A percentile compares a stretch with the other conserved stretches of the same genome.
Evolutionary conservation across 805 yeast genomes (phyloP).

Genomic region (Candida vartiovaarae): DNA sequence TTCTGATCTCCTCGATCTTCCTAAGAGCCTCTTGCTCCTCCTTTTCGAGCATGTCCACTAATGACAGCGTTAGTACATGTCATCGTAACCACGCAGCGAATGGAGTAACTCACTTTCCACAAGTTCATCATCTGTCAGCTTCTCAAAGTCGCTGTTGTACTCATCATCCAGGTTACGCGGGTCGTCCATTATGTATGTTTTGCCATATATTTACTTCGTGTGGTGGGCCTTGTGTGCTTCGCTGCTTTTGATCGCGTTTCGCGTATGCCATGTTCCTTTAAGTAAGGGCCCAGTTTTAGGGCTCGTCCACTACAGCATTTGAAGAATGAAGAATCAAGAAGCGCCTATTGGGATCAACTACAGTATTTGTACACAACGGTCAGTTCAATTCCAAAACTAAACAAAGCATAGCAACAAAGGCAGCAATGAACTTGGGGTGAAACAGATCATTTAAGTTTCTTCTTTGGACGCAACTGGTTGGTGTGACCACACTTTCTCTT

Average conservation of each 20-base stretch:
- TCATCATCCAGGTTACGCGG: constrained; percentile 10
- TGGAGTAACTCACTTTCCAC: too few relatives aligned
- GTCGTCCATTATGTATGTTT: constrained; percentile 4
- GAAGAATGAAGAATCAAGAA: too few relatives aligned
- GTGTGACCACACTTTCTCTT: constrained; percentile 99
- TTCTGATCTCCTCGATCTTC: background rate
- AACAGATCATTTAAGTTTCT: constrained; percentile 87
- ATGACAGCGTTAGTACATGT: background rate
- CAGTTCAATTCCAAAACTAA: constrained; percentile 1
- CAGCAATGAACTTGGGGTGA: constrained; percentile 24
- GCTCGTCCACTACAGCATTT: too few relatives aligned
- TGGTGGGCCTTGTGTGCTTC: too few relatives aligned
- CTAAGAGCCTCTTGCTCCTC: constrained; percentile 1
- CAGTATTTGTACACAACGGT: background rate
- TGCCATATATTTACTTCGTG: too few relatives aligned
- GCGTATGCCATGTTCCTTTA: too few relatives aligned
- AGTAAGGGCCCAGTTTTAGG: too few relatives aligned
- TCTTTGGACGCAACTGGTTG: constrained; percentile 99
- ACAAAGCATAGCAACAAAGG: constrained; percentile 4
- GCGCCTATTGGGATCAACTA: too few relatives aligned
- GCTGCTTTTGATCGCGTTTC: too few relatives aligned
- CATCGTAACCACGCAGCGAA: background rate
- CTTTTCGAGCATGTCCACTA: constrained; percentile 1
- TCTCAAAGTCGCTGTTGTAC: constrained; percentile 4
- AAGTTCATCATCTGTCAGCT: constrained; percentile 9